A percentile compares a stretch with the other conserved stretches of the same genome.
Evolutionary conservation across 1,284 basidiomycete genomes (phyloP).

Genomic region (Boletellus sp.): DNA sequence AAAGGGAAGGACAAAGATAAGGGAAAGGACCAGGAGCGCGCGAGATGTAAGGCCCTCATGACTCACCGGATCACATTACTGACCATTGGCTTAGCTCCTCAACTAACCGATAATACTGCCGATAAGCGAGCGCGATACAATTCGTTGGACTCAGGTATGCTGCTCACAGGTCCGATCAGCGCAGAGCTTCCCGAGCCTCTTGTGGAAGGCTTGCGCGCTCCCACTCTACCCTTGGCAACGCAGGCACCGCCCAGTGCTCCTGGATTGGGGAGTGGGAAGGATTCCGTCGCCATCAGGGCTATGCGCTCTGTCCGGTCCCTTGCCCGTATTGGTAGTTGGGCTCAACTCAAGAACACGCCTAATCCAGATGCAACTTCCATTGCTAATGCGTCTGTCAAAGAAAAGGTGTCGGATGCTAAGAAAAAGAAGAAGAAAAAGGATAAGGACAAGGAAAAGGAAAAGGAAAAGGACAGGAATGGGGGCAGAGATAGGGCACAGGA

Average conservation of each 20-base stretch:
- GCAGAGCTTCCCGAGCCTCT: conserved; percentile 10
- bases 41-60: conserved; percentile 41
- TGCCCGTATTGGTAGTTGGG: conserved; percentile 69
- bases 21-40: conserved; percentile 36
- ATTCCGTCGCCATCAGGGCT: conserved; percentile 71
- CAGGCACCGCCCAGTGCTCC: conserved; percentile 26
- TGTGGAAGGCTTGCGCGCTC: conserved; percentile 12
- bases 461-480: no score
- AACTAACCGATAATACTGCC: conserved; percentile 31
- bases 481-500: conserved; percentile 31
- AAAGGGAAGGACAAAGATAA: conserved; percentile 50
- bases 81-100: conserved; percentile 41
- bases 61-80: conserved; percentile 7
- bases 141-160: conserved; percentile 56
- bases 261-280: conserved; percentile 23
- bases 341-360: conserved; percentile 46
- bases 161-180: conserved; percentile 37
- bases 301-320: conserved; percentile 71
- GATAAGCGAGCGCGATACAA: conserved; percentile 52
- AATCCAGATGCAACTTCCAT: conserved; percentile 32
- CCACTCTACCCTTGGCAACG: conserved; percentile 19
- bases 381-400: conserved; percentile 20
- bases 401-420: conserved; percentile 36
- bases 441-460: conserved; percentile 28
- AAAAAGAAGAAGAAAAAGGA: conserved; percentile 32